A percentile compares a stretch with the other conserved stretches of the same genome.
Evolutionary conservation across 108 stramenopile species (phyloP).

Genomic region (Aureococcus anophagefferens): DNA sequence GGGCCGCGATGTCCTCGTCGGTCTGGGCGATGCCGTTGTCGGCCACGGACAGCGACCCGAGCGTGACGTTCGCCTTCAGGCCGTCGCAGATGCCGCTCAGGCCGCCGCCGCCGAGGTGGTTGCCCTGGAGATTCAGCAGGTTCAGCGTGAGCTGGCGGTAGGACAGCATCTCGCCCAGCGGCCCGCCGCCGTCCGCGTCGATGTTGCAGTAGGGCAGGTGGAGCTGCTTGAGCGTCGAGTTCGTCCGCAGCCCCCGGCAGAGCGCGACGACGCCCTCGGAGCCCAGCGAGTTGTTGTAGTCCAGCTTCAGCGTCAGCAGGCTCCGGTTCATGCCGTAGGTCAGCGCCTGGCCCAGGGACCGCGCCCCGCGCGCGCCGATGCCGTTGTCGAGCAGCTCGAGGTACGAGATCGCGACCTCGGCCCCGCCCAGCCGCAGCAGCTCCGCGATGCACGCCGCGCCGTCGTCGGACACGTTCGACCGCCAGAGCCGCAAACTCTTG

Average conservation of each 20-base stretch:
- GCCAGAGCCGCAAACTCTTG: slow-evolving; percentile 39
- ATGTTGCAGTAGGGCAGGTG: slow-evolving; percentile 40
- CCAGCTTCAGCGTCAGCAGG: slow-evolving; percentile 35
- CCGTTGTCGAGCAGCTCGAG: slow-evolving; percentile 42
- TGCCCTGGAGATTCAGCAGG: slow-evolving; percentile 33
- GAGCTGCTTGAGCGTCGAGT: slow-evolving; percentile 42
- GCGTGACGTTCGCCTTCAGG: slow-evolving; percentile 25
- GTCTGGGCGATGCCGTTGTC: slow-evolving; percentile 35
- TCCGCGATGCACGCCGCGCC: slow-evolving; percentile 40
- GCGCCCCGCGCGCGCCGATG: slow-evolving; percentile 34
- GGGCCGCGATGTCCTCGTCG: slow-evolving; percentile 25
- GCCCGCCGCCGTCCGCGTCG: slow-evolving; percentile 29
- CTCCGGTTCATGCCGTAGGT: slow-evolving; percentile 34
- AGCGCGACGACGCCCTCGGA: slow-evolving; percentile 37
- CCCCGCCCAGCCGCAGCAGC: slow-evolving; percentile 36
- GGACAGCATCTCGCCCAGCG: slow-evolving; percentile 35
- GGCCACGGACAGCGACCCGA: slow-evolving; percentile 30
- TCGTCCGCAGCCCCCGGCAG: slow-evolving; percentile 49
- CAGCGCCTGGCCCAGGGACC: slow-evolving; percentile 38
- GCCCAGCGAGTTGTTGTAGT: slow-evolving; percentile 41
- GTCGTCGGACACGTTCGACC: slow-evolving; percentile 36
- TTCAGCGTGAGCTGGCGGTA: slow-evolving; percentile 29
- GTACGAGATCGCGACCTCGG: slow-evolving; percentile 39
- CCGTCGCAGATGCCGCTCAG: slow-evolving; percentile 29
- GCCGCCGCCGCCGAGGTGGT: slow-evolving; percentile 31